Conservation (phyloP, 257 asterid genomes). For the Fraxinus quadrangulata region DNA sequence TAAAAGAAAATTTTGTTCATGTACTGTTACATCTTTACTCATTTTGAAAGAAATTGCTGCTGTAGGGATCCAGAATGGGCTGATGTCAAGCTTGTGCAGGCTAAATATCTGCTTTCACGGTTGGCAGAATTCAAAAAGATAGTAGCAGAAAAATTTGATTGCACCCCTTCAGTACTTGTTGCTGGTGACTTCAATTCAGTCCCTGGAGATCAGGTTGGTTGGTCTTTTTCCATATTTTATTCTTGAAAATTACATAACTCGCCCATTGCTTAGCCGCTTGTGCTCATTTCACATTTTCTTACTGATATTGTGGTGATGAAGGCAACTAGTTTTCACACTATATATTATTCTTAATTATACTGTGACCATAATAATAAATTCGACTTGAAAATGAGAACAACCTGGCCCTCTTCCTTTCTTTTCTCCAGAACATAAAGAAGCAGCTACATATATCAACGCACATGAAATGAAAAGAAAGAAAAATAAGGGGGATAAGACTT, state of each 20-base stretch:
- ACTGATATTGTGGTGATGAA: neutral
- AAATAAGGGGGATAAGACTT: neutral
- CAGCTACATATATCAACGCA: neutral
- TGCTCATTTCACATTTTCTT: neutral
- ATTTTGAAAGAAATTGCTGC: neutral
- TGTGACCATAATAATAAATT: neutral
- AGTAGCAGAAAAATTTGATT: slow-evolving; percentile 57
- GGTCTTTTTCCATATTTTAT: neutral
- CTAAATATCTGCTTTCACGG: slow-evolving; percentile 74
- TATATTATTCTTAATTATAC: neutral
- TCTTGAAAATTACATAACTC: neutral
- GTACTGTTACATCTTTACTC: neutral
- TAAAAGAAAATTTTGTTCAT: neutral
- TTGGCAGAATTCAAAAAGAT: slow-evolving; percentile 57
- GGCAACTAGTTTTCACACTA: neutral
- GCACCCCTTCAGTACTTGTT: slow-evolving; percentile 63
- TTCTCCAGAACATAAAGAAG: neutral
- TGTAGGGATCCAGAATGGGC: slow-evolving; percentile 81
- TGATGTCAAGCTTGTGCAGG: slow-evolving; percentile 39
- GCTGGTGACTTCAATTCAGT: slow-evolving; percentile 90
- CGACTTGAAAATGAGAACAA: neutral
- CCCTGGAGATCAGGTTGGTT: slow-evolving; percentile 77
- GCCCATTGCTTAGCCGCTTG: neutral
- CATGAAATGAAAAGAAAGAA: neutral
- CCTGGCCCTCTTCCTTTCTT: neutral